These are phyloP conservation scores for Dryas alaskensis DNA, from an alignment of 306 rosid species.

Conservation along the genomic window DNA sequence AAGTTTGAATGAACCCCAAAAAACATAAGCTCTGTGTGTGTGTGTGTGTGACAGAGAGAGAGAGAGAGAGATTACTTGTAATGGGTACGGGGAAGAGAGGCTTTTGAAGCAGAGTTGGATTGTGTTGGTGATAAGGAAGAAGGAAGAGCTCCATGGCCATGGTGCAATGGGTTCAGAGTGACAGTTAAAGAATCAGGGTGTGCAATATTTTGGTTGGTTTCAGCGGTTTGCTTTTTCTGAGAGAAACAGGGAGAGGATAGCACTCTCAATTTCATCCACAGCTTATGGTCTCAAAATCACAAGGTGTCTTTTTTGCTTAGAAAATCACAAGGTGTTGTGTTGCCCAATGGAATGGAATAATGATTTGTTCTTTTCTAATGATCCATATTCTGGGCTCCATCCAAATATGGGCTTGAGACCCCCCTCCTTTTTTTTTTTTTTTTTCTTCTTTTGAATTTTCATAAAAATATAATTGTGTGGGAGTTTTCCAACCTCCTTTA, in stretches of 20 bases:
- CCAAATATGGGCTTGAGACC: neutral
- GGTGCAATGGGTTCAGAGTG: conserved; percentile 8
- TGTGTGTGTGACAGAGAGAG: conserved; percentile 17
- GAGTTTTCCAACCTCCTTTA: no score
- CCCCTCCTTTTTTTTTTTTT: no score
- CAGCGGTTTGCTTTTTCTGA: conserved; percentile 17
- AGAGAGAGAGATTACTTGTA: conserved; percentile 47
- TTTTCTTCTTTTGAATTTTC: no score
- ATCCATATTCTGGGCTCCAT: neutral
- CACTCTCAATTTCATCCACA: conserved; percentile 63
- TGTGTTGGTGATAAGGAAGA: conserved; percentile 46
- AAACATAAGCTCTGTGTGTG: neutral
- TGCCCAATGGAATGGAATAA: neutral
- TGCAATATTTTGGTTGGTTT: neutral
- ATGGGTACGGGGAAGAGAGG: conserved; percentile 42
- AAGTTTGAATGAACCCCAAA: conserved; percentile 22
- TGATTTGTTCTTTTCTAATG: neutral
- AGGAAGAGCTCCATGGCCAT: conserved; percentile 68
- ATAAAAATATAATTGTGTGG: no score
- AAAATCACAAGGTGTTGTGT: no score
- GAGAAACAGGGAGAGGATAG: conserved; percentile 46
- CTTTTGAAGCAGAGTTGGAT: conserved; percentile 39
- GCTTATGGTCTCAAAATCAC: conserved; percentile 16
- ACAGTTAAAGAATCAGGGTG: conserved; percentile 19
- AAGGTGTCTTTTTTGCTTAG: no score